A percentile compares a stretch with the other conserved stretches of the same genome.
Conservation (phyloP, 2,329 filamentous ascomycete genomes). For the Byssoonygena ceratinophila region DNA sequence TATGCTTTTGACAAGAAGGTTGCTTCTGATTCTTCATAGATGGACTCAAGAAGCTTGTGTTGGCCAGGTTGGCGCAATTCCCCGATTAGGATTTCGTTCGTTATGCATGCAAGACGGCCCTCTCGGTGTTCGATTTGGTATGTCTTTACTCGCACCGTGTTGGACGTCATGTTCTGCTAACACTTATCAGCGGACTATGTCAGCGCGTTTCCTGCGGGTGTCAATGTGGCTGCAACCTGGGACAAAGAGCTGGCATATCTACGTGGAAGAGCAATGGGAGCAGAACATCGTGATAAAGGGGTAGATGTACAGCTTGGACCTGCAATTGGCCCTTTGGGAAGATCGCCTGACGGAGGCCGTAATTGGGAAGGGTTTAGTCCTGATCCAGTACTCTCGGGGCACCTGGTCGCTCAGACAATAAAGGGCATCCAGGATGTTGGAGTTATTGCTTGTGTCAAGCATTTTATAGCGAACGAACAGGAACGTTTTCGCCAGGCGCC, state of each 20-base stretch:
- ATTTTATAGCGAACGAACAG: conserved; percentile 65
- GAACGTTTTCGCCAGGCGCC: conserved; percentile 56
- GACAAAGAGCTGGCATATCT: conserved; percentile 59
- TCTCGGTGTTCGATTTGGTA: conserved; percentile 61
- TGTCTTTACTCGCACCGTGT: conserved; percentile 15
- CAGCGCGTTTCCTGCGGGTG: conserved; percentile 68
- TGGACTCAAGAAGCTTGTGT: conserved; percentile 65
- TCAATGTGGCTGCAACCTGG: conserved; percentile 75
- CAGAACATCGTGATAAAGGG: conserved; percentile 64
- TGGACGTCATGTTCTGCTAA: conserved; percentile 10
- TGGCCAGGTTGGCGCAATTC: conserved; percentile 51
- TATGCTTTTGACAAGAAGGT: neutral
- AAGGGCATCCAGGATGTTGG: conserved; percentile 72
- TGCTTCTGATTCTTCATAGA: conserved; percentile 26
- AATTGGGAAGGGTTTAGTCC: conserved; percentile 60
- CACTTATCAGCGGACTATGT: conserved; percentile 55
- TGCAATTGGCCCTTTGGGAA: conserved; percentile 62
- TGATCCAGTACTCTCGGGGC: conserved; percentile 64
- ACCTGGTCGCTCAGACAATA: conserved; percentile 61
- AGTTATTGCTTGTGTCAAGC: conserved; percentile 74
- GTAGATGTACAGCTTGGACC: conserved; percentile 67
- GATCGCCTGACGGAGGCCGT: conserved; percentile 55
- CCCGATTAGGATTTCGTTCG: conserved; percentile 49
- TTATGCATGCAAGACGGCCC: conserved; percentile 85
- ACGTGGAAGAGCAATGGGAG: conserved; percentile 62